phyloP scores from a whole-genome alignment of 257 asterid species.

The Nicotiana sylvestris region DNA sequence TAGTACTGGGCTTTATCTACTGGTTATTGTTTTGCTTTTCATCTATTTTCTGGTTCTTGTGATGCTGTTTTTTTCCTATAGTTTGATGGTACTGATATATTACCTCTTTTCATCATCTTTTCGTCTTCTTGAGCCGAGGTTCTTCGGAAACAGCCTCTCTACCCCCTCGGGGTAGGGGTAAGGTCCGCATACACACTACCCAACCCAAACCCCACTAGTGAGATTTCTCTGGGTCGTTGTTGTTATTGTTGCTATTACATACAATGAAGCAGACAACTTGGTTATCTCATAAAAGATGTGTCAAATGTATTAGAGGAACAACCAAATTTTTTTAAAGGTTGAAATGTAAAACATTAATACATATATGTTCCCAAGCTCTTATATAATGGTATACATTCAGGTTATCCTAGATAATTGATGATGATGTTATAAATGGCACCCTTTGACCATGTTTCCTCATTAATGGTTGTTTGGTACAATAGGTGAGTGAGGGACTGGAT shows the following conservation, averaged over 20 bases:
- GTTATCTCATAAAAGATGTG: neutral
- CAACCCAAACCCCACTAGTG: no score
- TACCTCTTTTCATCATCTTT: no score
- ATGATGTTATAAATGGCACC: neutral
- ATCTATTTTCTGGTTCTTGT: no score
- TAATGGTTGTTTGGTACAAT: slow-evolving; percentile 4
- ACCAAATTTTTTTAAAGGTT: neutral
- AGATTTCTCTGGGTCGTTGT: no score
- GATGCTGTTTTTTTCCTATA: no score
- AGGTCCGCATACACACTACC: no score
- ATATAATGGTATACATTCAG: neutral
- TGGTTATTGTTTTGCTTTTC: no score
- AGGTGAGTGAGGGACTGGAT: slow-evolving; percentile 99
- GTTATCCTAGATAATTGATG: slow-evolving; percentile 2
- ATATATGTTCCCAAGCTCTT: neutral
- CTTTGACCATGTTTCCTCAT: neutral
- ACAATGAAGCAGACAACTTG: neutral
- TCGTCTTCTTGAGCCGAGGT: no score
- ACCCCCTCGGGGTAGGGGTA: no score
- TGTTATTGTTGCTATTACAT: neutral
- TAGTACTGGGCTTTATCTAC: no score
- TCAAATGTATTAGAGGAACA: neutral
- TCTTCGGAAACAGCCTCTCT: no score
- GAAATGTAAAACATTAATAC: neutral
- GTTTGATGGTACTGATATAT: no score